phyloP scores from a whole-genome alignment of 805 yeast species.

The Metschnikowia baotianmanensis region DNA sequence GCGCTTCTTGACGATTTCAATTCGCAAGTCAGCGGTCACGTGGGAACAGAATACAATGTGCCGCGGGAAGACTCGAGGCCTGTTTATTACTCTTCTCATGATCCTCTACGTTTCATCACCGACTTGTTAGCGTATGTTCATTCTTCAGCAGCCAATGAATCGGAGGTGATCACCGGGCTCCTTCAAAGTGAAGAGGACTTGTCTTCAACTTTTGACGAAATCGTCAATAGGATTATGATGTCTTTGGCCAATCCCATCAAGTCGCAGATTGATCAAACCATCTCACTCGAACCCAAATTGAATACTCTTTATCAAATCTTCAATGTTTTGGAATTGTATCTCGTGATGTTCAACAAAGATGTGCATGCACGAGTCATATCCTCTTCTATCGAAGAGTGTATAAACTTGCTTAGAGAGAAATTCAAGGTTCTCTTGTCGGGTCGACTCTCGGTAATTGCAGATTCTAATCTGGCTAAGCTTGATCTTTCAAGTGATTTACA shows the following conservation, averaged over 20 bases:
- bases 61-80: slow-evolving; percentile 35
- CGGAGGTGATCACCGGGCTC: slow-evolving; percentile 66
- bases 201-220: slow-evolving; percentile 28
- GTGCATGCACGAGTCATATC: slow-evolving; percentile 21
- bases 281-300: slow-evolving; percentile 62
- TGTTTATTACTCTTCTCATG: slow-evolving; percentile 66
- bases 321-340: slow-evolving; percentile 65
- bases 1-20: slow-evolving; percentile 64
- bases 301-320: slow-evolving; percentile 55
- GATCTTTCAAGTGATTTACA: slow-evolving; percentile 55
- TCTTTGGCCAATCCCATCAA: slow-evolving; percentile 59
- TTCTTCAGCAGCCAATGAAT: slow-evolving; percentile 80
- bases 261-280: slow-evolving; percentile 63
- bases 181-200: slow-evolving; percentile 38
- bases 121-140: slow-evolving; percentile 88
- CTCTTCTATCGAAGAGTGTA: slow-evolving; percentile 24
- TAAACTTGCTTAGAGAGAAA: slow-evolving; percentile 27
- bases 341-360: slow-evolving; percentile 59
- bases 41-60: slow-evolving; percentile 9
- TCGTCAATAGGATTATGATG: slow-evolving; percentile 50
- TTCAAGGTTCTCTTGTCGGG: slow-evolving; percentile 26
- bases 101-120: slow-evolving; percentile 79
- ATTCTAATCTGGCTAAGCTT: slow-evolving; percentile 38
- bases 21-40: slow-evolving; percentile 47
- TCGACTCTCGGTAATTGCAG: slow-evolving; percentile 31